phyloP scores from a whole-genome alignment of 768 basidiomycete genomes.

The Calocybe cyanea region DNA sequence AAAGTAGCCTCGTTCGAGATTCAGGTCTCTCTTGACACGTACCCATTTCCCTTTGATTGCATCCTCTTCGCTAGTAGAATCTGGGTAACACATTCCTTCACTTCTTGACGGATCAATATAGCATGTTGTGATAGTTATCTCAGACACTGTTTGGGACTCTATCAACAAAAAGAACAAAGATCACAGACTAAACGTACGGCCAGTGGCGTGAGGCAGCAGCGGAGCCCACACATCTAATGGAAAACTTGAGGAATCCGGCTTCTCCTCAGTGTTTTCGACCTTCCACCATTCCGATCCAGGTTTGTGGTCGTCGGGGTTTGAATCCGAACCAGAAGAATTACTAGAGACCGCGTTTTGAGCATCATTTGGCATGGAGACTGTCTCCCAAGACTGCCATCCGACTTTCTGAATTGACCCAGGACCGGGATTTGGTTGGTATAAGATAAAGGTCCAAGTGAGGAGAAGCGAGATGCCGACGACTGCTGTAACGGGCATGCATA shows the following conservation, averaged over 20 bases:
- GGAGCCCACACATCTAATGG: constrained; percentile 82
- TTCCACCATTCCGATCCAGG: constrained; percentile 68
- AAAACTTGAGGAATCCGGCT: constrained; percentile 60
- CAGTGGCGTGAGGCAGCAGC: constrained; percentile 71
- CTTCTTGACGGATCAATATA: constrained; percentile 55
- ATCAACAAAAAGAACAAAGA: constrained; percentile 1
- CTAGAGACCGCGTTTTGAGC: constrained; percentile 9
- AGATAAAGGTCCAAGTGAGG: constrained; percentile 73
- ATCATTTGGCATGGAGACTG: constrained; percentile 35
- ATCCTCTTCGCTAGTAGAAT: constrained; percentile 66
- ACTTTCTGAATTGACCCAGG: constrained; percentile 69
- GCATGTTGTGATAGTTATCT: constrained; percentile 71
- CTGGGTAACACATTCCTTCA: constrained; percentile 62
- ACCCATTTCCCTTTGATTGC: constrained; percentile 87
- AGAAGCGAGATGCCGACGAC: constrained; percentile 66
- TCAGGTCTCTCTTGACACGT: constrained; percentile 77
- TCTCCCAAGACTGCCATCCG: constrained; percentile 90
- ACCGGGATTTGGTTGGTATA: constrained; percentile 75
- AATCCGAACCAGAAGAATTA: constrained; percentile 12
- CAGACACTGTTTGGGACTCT: constrained; percentile 55
- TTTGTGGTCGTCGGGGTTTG: constrained; percentile 5
- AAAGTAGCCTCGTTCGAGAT: constrained; percentile 55
- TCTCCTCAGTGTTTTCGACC: constrained; percentile 37
- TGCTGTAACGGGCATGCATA: constrained; percentile 56
- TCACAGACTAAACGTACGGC: constrained; percentile 42